Conservation (phyloP, 345 rosid species). For the Toxicodendron radicans region DNA sequence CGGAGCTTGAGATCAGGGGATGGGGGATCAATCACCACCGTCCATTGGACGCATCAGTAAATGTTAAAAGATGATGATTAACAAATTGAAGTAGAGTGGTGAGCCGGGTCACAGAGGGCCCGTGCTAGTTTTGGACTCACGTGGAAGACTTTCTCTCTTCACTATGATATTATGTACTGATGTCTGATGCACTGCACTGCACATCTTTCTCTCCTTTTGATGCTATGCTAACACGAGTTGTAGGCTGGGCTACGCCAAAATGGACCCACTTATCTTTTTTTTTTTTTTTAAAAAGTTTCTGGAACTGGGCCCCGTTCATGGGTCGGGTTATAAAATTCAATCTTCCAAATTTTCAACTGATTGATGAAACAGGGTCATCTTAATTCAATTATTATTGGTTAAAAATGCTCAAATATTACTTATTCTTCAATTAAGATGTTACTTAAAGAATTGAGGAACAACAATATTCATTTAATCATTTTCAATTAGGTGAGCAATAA, state of each 20-base stretch:
- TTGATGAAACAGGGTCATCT: no score
- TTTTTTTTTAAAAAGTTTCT: background rate
- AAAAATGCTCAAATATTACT: no score
- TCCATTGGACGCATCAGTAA: background rate
- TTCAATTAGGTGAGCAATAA: no score
- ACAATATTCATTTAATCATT: no score
- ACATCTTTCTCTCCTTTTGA: constrained; percentile 23
- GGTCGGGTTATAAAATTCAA: no score
- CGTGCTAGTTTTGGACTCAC: constrained; percentile 19
- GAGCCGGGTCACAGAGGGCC: background rate
- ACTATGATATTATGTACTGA: background rate
- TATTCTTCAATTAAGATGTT: no score
- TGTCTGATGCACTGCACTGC: no score
- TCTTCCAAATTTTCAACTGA: no score
- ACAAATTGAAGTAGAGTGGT: background rate
- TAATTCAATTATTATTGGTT: no score
- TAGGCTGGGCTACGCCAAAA: background rate
- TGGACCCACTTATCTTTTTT: constrained; percentile 5
- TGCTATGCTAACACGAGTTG: constrained; percentile 14
- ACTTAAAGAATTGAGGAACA: no score
- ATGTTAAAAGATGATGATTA: no score
- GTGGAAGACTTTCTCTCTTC: background rate
- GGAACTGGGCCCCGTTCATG: background rate
- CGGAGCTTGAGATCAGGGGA: background rate
- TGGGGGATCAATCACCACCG: constrained; percentile 1